These are phyloP conservation scores for Xerocomellus amylosporus DNA, from an alignment of 768 basidiomycete species.

Conservation along the genomic window DNA sequence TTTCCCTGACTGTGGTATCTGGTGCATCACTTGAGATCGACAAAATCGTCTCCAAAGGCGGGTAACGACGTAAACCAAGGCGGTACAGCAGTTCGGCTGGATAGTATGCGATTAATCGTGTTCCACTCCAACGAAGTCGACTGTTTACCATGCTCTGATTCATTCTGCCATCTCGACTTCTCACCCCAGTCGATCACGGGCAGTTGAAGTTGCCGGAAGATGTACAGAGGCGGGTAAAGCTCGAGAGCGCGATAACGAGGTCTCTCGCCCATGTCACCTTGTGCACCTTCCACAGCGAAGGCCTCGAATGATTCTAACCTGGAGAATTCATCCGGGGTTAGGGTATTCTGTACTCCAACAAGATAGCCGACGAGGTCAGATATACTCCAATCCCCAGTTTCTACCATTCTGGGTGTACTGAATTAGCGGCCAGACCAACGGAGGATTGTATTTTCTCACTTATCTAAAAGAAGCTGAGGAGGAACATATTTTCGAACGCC, in stretches of 20 bases:
- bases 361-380: slow-evolving; percentile 5
- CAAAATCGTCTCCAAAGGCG: slow-evolving; percentile 62
- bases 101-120: no score
- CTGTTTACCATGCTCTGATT: not conserved
- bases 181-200: slow-evolving; percentile 83
- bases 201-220: slow-evolving; percentile 63
- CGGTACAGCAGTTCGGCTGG: not conserved
- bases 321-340: not conserved
- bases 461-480: not conserved
- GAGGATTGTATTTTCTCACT: not conserved
- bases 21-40: slow-evolving; percentile 37
- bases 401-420: not conserved
- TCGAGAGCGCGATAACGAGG: slow-evolving; percentile 48
- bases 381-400: slow-evolving; percentile 1
- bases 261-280: not conserved
- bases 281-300: slow-evolving; percentile 65
- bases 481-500: not conserved
- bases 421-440: not conserved
- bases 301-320: not conserved
- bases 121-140: no score
- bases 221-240: slow-evolving; percentile 78
- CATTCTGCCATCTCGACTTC: slow-evolving; percentile 57
- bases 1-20: slow-evolving; percentile 44
- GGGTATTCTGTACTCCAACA: not conserved
- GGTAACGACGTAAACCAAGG: slow-evolving; percentile 33